Percentiles rank a stretch among this genome's conserved stretches.
phyloP scores from a whole-genome alignment of 1,139 yeast species.

The Nakaseomyces kungkrabaensis region DNA sequence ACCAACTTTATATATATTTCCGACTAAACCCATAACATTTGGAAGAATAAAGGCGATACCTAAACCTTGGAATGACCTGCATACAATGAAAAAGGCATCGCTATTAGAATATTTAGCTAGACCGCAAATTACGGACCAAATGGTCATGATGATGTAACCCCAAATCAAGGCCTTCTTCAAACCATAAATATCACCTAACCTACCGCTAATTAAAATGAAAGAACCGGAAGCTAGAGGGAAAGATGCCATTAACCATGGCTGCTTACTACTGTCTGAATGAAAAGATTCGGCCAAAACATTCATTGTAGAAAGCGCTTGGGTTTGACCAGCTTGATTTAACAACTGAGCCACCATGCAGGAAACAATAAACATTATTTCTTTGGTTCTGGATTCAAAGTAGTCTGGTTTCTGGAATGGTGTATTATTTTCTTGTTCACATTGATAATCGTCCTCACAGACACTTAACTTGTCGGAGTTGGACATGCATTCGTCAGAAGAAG shows the following conservation, averaged over 20 bases:
- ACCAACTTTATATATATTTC: constrained; percentile 38
- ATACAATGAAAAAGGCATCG: constrained; percentile 39
- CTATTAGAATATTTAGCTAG: constrained; percentile 36
- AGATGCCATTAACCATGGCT: constrained; percentile 50
- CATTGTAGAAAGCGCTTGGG: constrained; percentile 30
- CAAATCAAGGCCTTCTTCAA: constrained; percentile 34
- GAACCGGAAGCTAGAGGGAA: constrained; percentile 49
- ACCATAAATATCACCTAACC: constrained; percentile 47
- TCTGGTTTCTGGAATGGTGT: constrained; percentile 9
- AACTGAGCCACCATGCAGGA: constrained; percentile 34
- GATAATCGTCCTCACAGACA: constrained; percentile 1
- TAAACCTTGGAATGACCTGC: constrained; percentile 48
- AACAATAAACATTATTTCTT: constrained; percentile 30
- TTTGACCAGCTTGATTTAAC: constrained; percentile 29
- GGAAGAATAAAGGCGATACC: constrained; percentile 47
- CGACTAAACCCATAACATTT: constrained; percentile 43
- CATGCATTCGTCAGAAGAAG: constrained; percentile 1
- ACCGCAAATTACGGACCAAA: constrained; percentile 42
- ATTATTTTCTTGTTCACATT: not conserved
- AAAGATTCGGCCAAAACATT: constrained; percentile 25
- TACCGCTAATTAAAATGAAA: constrained; percentile 42
- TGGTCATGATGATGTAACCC: constrained; percentile 38
- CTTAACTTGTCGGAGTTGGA: not conserved
- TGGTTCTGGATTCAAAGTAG: constrained; percentile 13
- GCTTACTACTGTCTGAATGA: constrained; percentile 19